Evolutionary conservation across 495 filamentous ascomycete genomes (phyloP), one percentile per base, ranked within the genome.

Genomic region (Beverwykella pulmonaria): DNA sequence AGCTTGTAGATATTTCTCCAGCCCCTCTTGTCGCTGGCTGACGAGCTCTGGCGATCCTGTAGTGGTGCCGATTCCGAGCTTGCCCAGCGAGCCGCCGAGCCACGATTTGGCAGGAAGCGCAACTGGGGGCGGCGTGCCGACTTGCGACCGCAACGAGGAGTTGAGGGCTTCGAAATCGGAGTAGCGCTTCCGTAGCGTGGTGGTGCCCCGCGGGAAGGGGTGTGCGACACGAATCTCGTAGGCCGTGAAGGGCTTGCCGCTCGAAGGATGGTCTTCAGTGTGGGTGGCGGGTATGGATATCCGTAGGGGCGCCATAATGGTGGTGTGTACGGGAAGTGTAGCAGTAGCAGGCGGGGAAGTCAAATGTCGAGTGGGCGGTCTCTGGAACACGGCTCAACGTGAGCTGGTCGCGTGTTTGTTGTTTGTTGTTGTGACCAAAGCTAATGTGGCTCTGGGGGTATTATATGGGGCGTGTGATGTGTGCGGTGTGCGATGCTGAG

Each of bases 141-240:
- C 86, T 70, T 87, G 81, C 61, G 83, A 77, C 70, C 80, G 81
- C 9, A 98, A 86, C 25, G 83, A 70, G n/a, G 75, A 70, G 81
- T 98, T 87, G 61, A 98, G 88, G 63, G 84, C 75, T 50, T 82
- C 79, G 79, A 98, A 98, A 75, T 98, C 95, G 59, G 88, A 93
- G 84, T 97, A 98, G 71, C 94, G 92, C 78, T 97, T 97, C 66
- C 88, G 86, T 65, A 97, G 82, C 73, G 88, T 89, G 75, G 92
- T 91, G 57, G 91, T 92, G 63, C 92, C 90, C 14, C 67, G 67
- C 1, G 67, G 65, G 56, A 98, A 86, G 9, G 94, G 92, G 3
- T 93, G 87, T 63, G 90, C 88, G 69, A 97, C 82, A 41, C 87
- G 88, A 76, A 98, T 92, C 81, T 94, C 91, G 83, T 98, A 98